Base-by-base conservation (phyloP, 352 stramenopile genomes). In the Globisporangium heterothallicum region DNA sequence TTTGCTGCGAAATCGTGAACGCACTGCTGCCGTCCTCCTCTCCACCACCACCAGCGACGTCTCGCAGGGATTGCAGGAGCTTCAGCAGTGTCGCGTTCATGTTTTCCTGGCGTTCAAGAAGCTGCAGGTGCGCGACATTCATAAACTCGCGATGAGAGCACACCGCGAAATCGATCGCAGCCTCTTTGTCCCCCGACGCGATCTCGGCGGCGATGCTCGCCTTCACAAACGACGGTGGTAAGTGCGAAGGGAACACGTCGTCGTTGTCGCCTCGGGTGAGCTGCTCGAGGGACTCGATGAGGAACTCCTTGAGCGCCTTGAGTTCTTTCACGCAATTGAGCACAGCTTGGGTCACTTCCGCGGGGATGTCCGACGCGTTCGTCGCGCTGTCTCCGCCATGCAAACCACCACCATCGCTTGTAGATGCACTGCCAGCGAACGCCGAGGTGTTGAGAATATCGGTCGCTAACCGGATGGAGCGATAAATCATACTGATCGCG, bases 241-340 rank as follows among this genome's bases (percentile, higher is more conserved):
- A n/a, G n/a, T 54, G 58, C 6, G 47, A 38, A 0, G 30, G 32
- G 19, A 69, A 66, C 19, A 45, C 59, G 5, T 70, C 58, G 35
- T 68, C 61, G 5, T 70, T 56, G 35, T 68, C 61, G 14, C 30
- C 42, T 21, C 41, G 56, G 12, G 61, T 61, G 34, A 77, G 56
- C 49, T 82, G 58, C 25, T 86, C 73, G 3, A 88, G 62, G 29
- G 78, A 84, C 36, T 78, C 56, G 18, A 81, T 63, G 43, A 89
- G 52, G 50, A 66, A 86, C 30, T 89, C 78, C 51, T 87, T 87
- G 35, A 89, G 58, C 18, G 59, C 59, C 50, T 87, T 87, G 47
- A 89, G 74, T 45, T 89, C 78, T 49, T 86, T 84, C 12, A 87
- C 76, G 30, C 74, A 85, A 34, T 60, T 60, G 18, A 87, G 53